Base-by-base conservation (phyloP, 192 early-diverging fungal genomes). In the Ambispora gerdemannii region DNA sequence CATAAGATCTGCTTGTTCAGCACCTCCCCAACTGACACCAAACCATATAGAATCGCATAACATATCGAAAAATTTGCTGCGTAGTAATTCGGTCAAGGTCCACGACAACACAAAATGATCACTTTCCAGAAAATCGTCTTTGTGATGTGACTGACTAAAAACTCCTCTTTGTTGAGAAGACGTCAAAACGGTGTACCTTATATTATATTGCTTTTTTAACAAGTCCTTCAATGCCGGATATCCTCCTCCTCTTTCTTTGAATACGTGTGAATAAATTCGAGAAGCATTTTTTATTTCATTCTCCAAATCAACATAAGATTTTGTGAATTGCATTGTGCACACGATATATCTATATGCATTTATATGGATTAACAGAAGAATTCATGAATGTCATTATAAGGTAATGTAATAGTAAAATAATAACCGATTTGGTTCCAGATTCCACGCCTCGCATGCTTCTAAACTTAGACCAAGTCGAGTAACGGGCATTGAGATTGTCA, bases 51-150 rank as follows among this genome's bases (percentile, higher is more conserved):
- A 67, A 73, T 76, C 69, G 24, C 76, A 61, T 17, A 82, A 64
- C 38, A 81, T 38, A 33, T 47, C 33, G 15, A 81, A 49, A 27
- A 81, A 75, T 43, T 77, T 65, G 13, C 38, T 70, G 24, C 75
- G 62, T 7, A 81, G 38, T 20, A 73, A 30, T 52, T 82, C 76
- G 0, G 67, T 59, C 51, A 81, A 50, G 13, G 78, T 76, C 79
- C 80, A 78, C 1, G 80, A 81, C 19, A 78, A 51, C 2, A 77
- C 53, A 66, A 82, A 82, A 55, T 73, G 72, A 63, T 73, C 70
- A 27, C 38, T 67, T 36, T 72, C 74, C 7, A 55, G 36, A 43
- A 33, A 20, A 7, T 70, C 68, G 22, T 63, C 69, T 68, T 67
- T 72, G 33, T 73, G 69, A n/a, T 65, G 72, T 30, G 55, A 32